Conservation (phyloP, 2,329 filamentous ascomycete species). For the Daldinia eschscholtzii region DNA sequence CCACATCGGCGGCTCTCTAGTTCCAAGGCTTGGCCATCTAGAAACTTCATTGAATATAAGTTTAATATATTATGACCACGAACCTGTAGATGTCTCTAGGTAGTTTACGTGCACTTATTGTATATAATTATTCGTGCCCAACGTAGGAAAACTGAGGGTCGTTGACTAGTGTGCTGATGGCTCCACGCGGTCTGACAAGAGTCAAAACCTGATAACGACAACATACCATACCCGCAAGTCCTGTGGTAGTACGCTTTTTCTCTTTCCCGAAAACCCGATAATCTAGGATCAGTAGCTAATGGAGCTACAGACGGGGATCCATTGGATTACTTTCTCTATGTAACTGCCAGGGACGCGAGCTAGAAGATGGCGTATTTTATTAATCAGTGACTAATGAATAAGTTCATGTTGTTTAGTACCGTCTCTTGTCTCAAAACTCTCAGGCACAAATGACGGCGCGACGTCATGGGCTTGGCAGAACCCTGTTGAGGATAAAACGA, state of each 20-base stretch:
- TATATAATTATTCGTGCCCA: not conserved
- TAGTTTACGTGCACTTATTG: not conserved
- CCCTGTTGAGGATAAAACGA: conserved; percentile 26
- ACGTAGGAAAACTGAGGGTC: not conserved
- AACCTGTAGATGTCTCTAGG: not conserved
- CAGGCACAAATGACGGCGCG: conserved; percentile 34
- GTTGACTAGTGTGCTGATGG: conserved; percentile 1
- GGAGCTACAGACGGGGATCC: conserved; percentile 12
- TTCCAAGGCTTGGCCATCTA: conserved; percentile 25
- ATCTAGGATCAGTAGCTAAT: conserved; percentile 16
- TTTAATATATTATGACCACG: not conserved
- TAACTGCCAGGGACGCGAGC: conserved; percentile 12
- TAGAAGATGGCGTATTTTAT: conserved; percentile 30
- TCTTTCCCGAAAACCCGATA: conserved; percentile 38
- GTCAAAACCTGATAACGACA: conserved; percentile 23
- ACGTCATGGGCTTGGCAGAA: conserved; percentile 39
- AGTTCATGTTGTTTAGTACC: conserved; percentile 2
- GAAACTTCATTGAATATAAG: conserved; percentile 13
- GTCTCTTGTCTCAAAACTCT: conserved; percentile 5
- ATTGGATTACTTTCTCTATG: conserved; percentile 8
- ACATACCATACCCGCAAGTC: conserved; percentile 27
- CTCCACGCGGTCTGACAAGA: conserved; percentile 28
- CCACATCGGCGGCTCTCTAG: conserved; percentile 37
- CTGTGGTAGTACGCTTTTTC: conserved; percentile 15
- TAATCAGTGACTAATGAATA: conserved; percentile 41